phyloP scores from a whole-genome alignment of 805 yeast species.

The Nakazawaea pomicola region DNA sequence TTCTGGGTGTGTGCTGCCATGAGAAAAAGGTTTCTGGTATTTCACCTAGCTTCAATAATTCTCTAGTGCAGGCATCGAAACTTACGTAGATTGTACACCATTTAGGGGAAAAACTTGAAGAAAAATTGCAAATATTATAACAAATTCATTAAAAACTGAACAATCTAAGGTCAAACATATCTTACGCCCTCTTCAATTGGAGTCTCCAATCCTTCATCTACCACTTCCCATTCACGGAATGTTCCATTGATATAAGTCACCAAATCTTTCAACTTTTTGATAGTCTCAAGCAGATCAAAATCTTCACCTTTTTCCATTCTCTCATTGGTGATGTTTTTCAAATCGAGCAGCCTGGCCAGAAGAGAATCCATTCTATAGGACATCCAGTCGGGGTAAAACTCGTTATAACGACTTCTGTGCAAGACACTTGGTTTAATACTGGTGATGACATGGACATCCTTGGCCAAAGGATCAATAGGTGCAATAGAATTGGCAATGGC shows the following conservation, averaged over 20 bases:
- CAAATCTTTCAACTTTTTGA: constrained; percentile 22
- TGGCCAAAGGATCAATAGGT: constrained; percentile 26
- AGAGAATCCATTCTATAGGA: constrained; percentile 24
- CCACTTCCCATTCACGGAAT: constrained; percentile 30
- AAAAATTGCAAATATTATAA: no score
- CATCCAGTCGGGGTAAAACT: constrained; percentile 25
- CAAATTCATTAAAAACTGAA: no score
- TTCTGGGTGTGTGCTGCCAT: no score
- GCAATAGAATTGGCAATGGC: constrained; percentile 26
- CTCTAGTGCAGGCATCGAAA: no score
- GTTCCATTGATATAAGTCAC: constrained; percentile 25
- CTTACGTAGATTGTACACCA: no score
- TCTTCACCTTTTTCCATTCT: constrained; percentile 17
- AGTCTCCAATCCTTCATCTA: constrained; percentile 12
- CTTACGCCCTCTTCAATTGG: neutral
- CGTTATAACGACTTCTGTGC: constrained; percentile 24
- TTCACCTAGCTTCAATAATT: no score
- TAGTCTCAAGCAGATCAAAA: constrained; percentile 26
- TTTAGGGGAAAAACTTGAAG: no score
- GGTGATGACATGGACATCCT: constrained; percentile 27
- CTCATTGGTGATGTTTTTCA: constrained; percentile 17
- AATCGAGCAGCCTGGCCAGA: constrained; percentile 18
- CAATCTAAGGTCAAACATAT: constrained; percentile 6
- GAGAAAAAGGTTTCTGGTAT: no score
- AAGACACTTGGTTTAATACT: constrained; percentile 26